Conservation (phyloP, 176 grass and related monocot genomes). For the Bothriochloa decipiens region DNA sequence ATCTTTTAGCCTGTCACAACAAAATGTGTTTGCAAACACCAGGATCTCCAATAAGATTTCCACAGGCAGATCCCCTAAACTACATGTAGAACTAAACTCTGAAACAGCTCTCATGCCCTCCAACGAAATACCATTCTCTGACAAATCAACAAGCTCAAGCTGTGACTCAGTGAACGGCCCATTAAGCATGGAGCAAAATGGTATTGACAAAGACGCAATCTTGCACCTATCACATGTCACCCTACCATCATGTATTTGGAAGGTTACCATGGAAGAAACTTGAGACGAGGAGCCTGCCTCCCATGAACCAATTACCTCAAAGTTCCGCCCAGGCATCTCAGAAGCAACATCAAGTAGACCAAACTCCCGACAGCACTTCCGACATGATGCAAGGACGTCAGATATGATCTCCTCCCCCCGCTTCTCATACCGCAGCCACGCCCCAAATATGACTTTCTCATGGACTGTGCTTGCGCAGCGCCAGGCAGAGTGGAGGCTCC, state of each 20-base stretch:
- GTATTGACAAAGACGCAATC: constrained; percentile 76
- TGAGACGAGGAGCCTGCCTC: constrained; percentile 3
- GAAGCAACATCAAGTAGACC: constrained; percentile 68
- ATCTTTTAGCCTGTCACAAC: constrained; percentile 87
- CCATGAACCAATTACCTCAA: constrained; percentile 37
- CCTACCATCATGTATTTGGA: constrained; percentile 74
- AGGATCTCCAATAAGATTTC: constrained; percentile 84
- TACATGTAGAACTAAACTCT: constrained; percentile 59
- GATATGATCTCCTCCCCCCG: constrained; percentile 77
- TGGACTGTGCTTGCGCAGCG: constrained; percentile 57
- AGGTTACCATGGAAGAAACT: constrained; percentile 56
- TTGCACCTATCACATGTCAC: constrained; percentile 75
- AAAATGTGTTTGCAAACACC: constrained; percentile 85
- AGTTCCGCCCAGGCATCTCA: constrained; percentile 55
- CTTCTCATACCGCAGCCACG: constrained; percentile 82
- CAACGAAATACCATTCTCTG: constrained; percentile 81
- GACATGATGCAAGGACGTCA: constrained; percentile 71
- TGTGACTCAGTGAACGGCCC: constrained; percentile 88
- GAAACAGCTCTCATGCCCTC: constrained; percentile 70
- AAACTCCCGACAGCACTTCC: constrained; percentile 71
- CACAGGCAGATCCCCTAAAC: constrained; percentile 61
- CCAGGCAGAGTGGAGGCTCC: constrained; percentile 88
- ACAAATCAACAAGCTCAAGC: constrained; percentile 86
- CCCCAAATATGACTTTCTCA: constrained; percentile 79
- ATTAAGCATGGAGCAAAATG: constrained; percentile 93